Conservation (phyloP, 106 monocot genomes). For the Gastrodia elata region DNA sequence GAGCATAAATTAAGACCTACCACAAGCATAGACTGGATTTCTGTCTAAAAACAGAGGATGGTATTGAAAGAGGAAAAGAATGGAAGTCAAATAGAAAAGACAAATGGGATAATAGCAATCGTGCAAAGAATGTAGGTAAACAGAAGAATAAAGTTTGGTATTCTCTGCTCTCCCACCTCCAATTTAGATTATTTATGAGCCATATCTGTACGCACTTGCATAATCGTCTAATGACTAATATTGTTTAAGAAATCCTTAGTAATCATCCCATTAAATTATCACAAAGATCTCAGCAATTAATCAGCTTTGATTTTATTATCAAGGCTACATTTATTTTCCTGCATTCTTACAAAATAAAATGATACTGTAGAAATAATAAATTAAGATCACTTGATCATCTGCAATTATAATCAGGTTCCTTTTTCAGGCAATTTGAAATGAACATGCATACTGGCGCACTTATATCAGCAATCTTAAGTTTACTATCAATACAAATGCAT, state of each 20-base stretch:
- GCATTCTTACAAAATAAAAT: background rate
- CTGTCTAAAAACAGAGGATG: background rate
- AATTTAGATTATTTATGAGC: background rate
- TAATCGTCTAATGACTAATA: background rate
- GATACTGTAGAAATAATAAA: background rate
- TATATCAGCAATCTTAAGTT: background rate
- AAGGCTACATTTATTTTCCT: background rate
- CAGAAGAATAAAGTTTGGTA: background rate
- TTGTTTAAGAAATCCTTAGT: background rate
- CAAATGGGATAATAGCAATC: background rate
- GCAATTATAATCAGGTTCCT: background rate
- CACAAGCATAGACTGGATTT: background rate
- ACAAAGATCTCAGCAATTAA: background rate
- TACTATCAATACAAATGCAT: background rate
- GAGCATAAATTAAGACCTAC: background rate
- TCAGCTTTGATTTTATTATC: background rate
- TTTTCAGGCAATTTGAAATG: background rate
- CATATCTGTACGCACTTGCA: background rate
- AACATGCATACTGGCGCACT: background rate
- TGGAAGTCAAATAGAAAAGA: background rate
- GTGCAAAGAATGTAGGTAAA: background rate
- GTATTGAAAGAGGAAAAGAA: background rate
- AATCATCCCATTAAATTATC: background rate
- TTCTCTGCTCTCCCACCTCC: background rate
- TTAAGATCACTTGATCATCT: constrained; percentile 1